Base-by-base conservation (phyloP, 768 basidiomycete species). In the Rhodotorula graminis region DNA sequence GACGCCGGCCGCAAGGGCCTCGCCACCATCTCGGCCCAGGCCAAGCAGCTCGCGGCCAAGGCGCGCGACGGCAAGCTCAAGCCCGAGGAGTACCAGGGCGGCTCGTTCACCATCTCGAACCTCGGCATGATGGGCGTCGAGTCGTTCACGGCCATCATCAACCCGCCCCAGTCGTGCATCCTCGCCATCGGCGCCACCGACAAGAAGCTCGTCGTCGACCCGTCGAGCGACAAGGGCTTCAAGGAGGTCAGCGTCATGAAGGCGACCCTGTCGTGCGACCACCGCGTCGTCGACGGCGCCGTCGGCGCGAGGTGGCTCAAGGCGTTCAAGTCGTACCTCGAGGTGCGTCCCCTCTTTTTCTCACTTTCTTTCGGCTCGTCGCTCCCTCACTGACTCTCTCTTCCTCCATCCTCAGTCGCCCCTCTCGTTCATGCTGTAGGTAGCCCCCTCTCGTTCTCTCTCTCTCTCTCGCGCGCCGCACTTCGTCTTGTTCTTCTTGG, bases 41-140 rank as follows among this genome's bases (percentile, higher is more conserved):
- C 92, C 44, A 99, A 98, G 84, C 82, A 87, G 19, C 87, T 99
- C 60, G 96, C 96, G 2, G 91, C 89, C 84, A 93, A 93, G 82
- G 96, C 96, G 44, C 89, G 95, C 62, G 96, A 98, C 77, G 93
- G 94, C 74, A 99, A 97, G 84, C 86, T 99, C 70, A 86, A 89
- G 80, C 96, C 95, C 37, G 84, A 89, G 66, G 95, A 99, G 82
- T 99, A 98, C 84, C 95, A 99, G 88, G 96, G 96, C 66, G 96
- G 96, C 61, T 91, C 94, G 21, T 98, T 99, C 84, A 98, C 96
- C 57, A 92, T 99, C 81, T 99, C 96, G 71, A 99, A 99, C 84
- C 86, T 99, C 67, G 96, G 96, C 82, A 99, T 99, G 96, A 96
- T 86, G 80, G 94, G 90, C 73, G 87, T 97, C 79, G 78, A 81